Base-by-base conservation (phyloP, 2,329 filamentous ascomycete genomes). In the Chrysosphaeria jannelii region DNA sequence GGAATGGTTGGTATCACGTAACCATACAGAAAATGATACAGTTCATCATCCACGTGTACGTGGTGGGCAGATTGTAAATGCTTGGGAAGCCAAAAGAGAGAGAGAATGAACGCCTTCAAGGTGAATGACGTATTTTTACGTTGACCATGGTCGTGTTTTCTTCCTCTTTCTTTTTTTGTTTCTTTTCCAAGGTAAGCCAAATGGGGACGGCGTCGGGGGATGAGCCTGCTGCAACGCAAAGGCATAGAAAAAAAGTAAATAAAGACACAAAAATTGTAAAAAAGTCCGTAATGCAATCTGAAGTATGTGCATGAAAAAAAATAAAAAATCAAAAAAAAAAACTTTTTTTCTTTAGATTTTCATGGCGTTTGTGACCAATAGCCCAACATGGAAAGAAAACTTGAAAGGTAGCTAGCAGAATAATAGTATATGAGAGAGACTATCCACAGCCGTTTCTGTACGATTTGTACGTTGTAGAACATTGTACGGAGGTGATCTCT, bases 41-140 rank as follows among this genome's bases (percentile, higher is more conserved):
- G n/a, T n/a, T n/a, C n/a, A n/a, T n/a, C n/a, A n/a, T n/a, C n/a
- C n/a, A n/a, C n/a, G n/a, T n/a, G n/a, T n/a, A n/a, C n/a, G 19
- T 10, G 24, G 24, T 8, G 14, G 18, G 6, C 20, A 23, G 12
- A 21, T 19, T 11, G 25, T 20, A 18, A n/a, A n/a, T 19, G 7
- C 17, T 19, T n/a, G 17, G 17, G 17, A 19, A 7, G n/a, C 17
- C 7, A n/a, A 19, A 7, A 8, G 17, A 8, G 17, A n/a, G 7
- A n/a, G 7, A 19, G 17, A 19, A 7, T 7, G n/a, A n/a, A 7
- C 17, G 17, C n/a, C 7, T 7, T 19, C 17, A n/a, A 8, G 17
- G 7, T 7, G 17, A 19, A 19, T 19, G 17, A 8, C 7, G n/a
- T 19, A 19, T 7, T n/a, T 8, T 7, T 19, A 19, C n/a, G n/a